Evolutionary conservation across 139 green algal species (phyloP), one percentile per base, ranked within the genome.

Genomic region (Mesotaenium endlicherianum): DNA sequence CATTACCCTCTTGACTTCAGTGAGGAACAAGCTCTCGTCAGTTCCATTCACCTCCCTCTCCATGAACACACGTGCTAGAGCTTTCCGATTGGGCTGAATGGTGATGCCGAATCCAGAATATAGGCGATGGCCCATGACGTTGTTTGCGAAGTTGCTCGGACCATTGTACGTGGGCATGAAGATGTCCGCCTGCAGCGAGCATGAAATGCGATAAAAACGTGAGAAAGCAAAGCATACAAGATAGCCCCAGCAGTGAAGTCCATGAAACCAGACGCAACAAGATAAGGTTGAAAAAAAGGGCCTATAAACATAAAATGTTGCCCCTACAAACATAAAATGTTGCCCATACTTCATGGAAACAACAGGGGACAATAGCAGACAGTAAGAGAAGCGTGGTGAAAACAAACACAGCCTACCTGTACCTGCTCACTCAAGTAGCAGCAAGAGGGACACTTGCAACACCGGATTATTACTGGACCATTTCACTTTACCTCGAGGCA

Each of bases 131-230:
- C 77, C 77, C 0, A 83, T 77, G 36, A 83, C 77, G 47, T 83
- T 83, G 30, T 83, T 83, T 16, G 53, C 77, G 47, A 83, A 83
- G 47, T 83, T 83, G 39, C 55, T 77, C 31, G 77, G 77, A 2
- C 77, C 77, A 67, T 83, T 50, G 40, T 83, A 83, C 34, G 53
- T 77, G 39, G 77, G 77, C 1, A 83, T 57, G 44, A 83, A 83
- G n/a, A 83, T 34, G 45, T 83, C 77, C 3, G 77, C 77, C 77
- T 83, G 77, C 8, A 76, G 42, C 3, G n/a, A n/a, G n/a, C n/a
- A n/a, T n/a, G 16, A 59, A n/a, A n/a, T n/a, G n/a, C n/a, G n/a
- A n/a, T n/a, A n/a, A n/a, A n/a, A n/a, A n/a, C n/a, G n/a, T n/a
- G n/a, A n/a, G n/a, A n/a, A n/a, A n/a, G n/a, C n/a, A n/a, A n/a